These are phyloP conservation scores for Talaromyces sp. DNA, from an alignment of 2,329 filamentous ascomycete species.

Conservation along the genomic window DNA sequence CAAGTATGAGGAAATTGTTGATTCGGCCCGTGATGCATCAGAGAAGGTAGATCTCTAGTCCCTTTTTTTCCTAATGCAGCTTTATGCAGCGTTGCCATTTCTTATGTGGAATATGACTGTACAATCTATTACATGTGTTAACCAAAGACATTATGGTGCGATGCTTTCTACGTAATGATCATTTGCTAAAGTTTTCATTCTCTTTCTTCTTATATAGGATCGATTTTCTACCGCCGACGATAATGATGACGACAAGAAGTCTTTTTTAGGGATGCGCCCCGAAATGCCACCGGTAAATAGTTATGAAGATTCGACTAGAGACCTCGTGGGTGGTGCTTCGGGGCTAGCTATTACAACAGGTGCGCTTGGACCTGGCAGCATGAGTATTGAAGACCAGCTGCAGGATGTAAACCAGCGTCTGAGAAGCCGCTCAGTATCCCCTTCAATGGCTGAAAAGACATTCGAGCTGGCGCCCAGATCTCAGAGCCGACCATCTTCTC, in stretches of 20 bases:
- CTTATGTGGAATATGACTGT: conserved; percentile 17
- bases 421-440: conserved; percentile 39
- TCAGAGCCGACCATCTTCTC: conserved; percentile 37
- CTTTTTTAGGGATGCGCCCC: conserved; percentile 66
- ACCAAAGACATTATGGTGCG: conserved; percentile 18
- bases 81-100: conserved; percentile 15
- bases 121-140: conserved; percentile 20
- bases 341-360: conserved; percentile 30
- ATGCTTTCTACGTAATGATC: conserved; percentile 27
- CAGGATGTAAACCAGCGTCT: conserved; percentile 26
- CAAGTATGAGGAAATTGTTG: conserved; percentile 39
- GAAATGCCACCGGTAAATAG: conserved; percentile 54
- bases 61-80: conserved; percentile 14
- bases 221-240: conserved; percentile 34
- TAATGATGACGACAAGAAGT: conserved; percentile 45
- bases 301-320: conserved; percentile 12
- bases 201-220: conserved; percentile 36
- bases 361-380: neutral
- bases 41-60: conserved; percentile 41
- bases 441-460: conserved; percentile 31
- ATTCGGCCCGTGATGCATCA: conserved; percentile 32
- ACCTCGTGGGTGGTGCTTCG: conserved; percentile 45
- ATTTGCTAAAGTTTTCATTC: conserved; percentile 34
- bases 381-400: conserved; percentile 23
- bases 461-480: conserved; percentile 32